Evolutionary conservation across 202 grass and related monocot genomes (phyloP), one percentile per base, ranked within the genome.

Genomic region (Miscanthus sacchariflorus): DNA sequence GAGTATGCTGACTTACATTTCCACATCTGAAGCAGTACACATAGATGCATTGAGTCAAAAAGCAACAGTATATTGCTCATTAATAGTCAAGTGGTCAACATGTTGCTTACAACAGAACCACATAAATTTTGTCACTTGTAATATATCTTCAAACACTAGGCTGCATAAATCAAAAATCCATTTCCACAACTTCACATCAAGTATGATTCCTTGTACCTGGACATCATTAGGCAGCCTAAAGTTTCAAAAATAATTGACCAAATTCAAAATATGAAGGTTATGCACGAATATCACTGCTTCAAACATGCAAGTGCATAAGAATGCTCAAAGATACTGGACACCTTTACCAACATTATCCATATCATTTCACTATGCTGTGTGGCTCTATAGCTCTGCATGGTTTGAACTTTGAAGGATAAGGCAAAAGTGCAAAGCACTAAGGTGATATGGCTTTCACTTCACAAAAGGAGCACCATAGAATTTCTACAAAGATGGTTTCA

Each of bases 361-460:
- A 95, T 91, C 43, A 84, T 90, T 74, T 89, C 89, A 24, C 90
- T 83, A 93, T 91, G 80, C 44, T 90, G 68, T 91, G 87, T 72
- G 89, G 87, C 77, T 91, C 93, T 14, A 98, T 69, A 38, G 83
- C 87, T 56, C 85, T 76, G 25, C 81, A 85, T 82, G 87, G 89
- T 89, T 90, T 63, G 87, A 77, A 76, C 87, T 89, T 90, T 63
- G 87, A 77, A 76, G 87, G 84, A 84, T 89, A 93, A 80, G 90
- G 87, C n/a, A 91, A 90, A 86, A 93, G 94, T 78, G 83, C 90
- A 71, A 98, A 95, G 67, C 92, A 98, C 93, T 94, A 77, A 88
- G 64, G 80, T 63, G 85, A 89, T 80, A 93, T 90, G 65, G 92
- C 85, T 89, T 95, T 89, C 52, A 90, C 87, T 87, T 93, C 92